Conservation (phyloP, 2,329 filamentous ascomycete genomes). For the Nemania sp. region DNA sequence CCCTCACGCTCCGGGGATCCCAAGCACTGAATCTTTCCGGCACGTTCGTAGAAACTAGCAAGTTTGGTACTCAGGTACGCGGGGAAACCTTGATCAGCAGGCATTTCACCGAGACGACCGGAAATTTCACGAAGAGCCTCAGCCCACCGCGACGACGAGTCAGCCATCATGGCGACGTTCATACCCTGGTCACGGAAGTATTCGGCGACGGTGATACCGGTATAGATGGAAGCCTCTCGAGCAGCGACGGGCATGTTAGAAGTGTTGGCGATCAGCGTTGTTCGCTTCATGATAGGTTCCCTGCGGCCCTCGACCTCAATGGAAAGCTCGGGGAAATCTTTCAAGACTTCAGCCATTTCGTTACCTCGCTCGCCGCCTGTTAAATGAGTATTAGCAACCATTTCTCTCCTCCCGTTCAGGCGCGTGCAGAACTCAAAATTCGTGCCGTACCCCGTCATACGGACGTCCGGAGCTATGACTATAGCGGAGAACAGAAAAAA, state of each 20-base stretch:
- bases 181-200: conserved; percentile 98
- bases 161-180: conserved; percentile 99
- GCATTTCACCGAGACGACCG: conserved; percentile 98
- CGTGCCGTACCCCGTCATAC: no score
- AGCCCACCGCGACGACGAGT: conserved; percentile 97
- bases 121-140: conserved; percentile 98
- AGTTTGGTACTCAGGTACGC: conserved; percentile 96
- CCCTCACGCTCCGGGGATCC: conserved; percentile 87
- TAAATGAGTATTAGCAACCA: conserved; percentile 4
- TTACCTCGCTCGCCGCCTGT: conserved; percentile 83
- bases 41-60: conserved; percentile 98
- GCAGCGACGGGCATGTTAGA: conserved; percentile 99
- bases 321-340: conserved; percentile 98
- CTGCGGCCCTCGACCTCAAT: conserved; percentile 93
- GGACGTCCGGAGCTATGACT: no score
- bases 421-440: no score
- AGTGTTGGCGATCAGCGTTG: conserved; percentile 96
- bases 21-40: conserved; percentile 81
- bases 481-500: neutral
- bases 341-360: conserved; percentile 99
- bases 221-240: conserved; percentile 98
- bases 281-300: conserved; percentile 99
- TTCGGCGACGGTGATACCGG: conserved; percentile 89
- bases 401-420: no score
- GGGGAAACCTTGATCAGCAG: conserved; percentile 98